A percentile compares a stretch with the other conserved stretches of the same genome.
These are phyloP conservation scores for Schizosaccharomyces versatilis DNA, from an alignment of 1,139 yeast species.

Conservation along the genomic window DNA sequence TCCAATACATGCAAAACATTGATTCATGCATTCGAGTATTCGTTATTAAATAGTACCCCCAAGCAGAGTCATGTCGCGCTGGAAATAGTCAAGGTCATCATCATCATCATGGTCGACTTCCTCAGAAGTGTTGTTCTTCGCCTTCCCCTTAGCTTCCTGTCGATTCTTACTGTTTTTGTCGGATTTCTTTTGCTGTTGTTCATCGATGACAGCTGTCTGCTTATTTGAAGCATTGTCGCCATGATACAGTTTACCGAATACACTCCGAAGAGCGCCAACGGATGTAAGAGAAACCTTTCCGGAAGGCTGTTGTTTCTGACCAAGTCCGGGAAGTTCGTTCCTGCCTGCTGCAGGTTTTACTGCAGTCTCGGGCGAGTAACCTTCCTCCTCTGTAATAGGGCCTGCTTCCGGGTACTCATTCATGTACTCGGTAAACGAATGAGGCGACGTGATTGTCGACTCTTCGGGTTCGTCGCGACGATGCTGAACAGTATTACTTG, in stretches of 20 bases:
- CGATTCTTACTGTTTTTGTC: background rate
- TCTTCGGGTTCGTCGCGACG: too few species aligned
- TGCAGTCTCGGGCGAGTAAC: background rate
- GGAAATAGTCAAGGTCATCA: background rate
- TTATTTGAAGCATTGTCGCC: too few species aligned
- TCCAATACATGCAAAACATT: too few species aligned
- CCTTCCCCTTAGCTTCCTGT: background rate
- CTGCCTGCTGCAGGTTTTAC: background rate
- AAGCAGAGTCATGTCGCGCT: background rate
- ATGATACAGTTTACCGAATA: background rate
- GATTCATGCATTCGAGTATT: background rate
- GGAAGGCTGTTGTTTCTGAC: background rate
- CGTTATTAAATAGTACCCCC: background rate
- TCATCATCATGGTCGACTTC: background rate
- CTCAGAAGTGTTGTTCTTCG: background rate
- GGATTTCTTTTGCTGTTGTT: background rate
- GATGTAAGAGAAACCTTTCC: background rate
- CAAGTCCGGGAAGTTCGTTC: too few species aligned
- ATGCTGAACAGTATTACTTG: too few species aligned
- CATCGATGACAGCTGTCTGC: too few species aligned
- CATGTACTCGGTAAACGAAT: background rate
- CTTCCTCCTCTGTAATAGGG: background rate
- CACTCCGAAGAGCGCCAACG: background rate
- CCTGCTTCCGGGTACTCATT: conserved; percentile 2
- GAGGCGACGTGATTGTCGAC: too few species aligned